Percentiles rank a stretch among this genome's conserved stretches.
These are phyloP conservation scores for Termitomyces sp. DNA, from an alignment of 768 basidiomycete genomes.

Conservation along the genomic window DNA sequence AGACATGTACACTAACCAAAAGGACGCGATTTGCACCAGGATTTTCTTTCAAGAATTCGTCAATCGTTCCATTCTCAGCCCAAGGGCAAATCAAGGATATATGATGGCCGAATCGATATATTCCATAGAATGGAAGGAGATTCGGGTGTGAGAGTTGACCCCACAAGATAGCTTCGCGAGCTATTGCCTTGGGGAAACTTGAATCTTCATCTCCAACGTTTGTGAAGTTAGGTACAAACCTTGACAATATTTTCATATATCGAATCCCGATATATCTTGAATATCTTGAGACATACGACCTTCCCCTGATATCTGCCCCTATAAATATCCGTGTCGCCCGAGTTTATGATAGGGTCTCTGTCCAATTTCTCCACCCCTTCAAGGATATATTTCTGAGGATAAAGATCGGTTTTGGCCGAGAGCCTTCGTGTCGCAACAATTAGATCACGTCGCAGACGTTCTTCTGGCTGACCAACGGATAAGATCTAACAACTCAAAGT, in stretches of 20 bases:
- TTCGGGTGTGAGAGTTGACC: constrained; percentile 28
- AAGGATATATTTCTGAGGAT: constrained; percentile 2
- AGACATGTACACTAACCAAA: constrained; percentile 7
- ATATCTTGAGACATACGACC: constrained; percentile 9
- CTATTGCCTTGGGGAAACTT: neutral
- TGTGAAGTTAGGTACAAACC: neutral
- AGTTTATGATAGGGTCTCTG: constrained; percentile 1
- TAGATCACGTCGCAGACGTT: constrained; percentile 1
- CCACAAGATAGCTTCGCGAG: constrained; percentile 31
- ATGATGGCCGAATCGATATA: constrained; percentile 16
- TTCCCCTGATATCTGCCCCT: constrained; percentile 4
- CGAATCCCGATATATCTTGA: constrained; percentile 6
- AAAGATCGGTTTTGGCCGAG: constrained; percentile 6
- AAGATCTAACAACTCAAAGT: neutral
- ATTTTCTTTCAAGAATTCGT: constrained; percentile 8
- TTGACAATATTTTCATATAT: neutral
- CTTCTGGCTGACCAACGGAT: neutral
- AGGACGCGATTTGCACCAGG: constrained; percentile 7
- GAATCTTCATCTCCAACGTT: neutral
- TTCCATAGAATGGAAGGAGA: constrained; percentile 31
- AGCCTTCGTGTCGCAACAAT: constrained; percentile 10
- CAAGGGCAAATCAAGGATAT: constrained; percentile 18
- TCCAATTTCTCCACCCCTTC: neutral
- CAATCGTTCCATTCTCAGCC: constrained; percentile 15
- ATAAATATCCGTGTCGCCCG: constrained; percentile 8